Conservation (phyloP, 306 rosid genomes). For the Glycine soja region DNA sequence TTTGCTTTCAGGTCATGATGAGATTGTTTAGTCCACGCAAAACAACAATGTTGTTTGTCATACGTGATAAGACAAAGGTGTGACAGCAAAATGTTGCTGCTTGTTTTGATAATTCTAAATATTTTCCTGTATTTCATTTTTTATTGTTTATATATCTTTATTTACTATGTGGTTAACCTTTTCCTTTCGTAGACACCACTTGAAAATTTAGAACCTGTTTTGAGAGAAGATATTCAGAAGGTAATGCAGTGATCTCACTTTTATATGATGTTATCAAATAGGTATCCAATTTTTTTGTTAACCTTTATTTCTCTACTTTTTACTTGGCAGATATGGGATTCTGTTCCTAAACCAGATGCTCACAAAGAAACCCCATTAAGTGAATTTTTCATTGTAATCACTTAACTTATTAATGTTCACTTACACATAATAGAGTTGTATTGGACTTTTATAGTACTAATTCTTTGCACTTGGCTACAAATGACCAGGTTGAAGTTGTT, state of each 20-base stretch:
- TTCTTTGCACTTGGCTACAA: slow-evolving; percentile 46
- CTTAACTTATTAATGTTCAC: slow-evolving; percentile 5
- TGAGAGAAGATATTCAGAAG: slow-evolving; percentile 91
- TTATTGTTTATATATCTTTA: slow-evolving; percentile 5
- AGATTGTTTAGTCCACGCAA: slow-evolving; percentile 92
- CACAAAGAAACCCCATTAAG: slow-evolving; percentile 81
- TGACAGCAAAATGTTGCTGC: slow-evolving; percentile 31
- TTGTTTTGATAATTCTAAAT: slow-evolving; percentile 17
- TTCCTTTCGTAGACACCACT: slow-evolving; percentile 71
- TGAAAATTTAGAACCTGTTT: slow-evolving; percentile 91
- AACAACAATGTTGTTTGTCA: slow-evolving; percentile 89
- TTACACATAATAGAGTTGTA: neutral
- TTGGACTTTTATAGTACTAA: slow-evolving; percentile 16
- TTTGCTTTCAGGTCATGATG: slow-evolving; percentile 82
- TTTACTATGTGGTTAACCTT: slow-evolving; percentile 33
- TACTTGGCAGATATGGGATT: slow-evolving; percentile 82
- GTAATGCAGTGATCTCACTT: slow-evolving; percentile 47
- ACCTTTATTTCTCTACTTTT: slow-evolving; percentile 33
- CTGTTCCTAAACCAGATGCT: slow-evolving; percentile 87
- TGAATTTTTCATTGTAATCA: slow-evolving; percentile 81
- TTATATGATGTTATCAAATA: slow-evolving; percentile 5
- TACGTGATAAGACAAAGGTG: slow-evolving; percentile 94
- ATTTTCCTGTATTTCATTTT: neutral
- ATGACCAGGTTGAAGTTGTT: slow-evolving; percentile 83
- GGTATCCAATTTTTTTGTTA: neutral